Evolutionary conservation across 305 asterid genomes (phyloP).

Genomic region (Fraxinus floribunda): DNA sequence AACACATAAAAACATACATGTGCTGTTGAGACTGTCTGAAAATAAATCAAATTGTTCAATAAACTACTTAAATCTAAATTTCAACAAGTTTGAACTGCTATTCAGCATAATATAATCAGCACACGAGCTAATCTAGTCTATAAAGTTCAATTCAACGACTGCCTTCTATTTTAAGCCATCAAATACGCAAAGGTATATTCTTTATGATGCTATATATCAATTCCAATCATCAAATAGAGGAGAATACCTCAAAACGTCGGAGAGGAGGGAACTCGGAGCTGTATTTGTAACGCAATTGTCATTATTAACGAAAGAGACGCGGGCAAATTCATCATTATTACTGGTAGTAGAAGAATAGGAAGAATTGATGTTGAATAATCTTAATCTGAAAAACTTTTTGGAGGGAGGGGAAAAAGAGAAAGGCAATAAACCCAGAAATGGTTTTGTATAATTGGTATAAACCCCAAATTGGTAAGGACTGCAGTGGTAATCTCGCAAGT

Average conservation of each 20-base stretch:
- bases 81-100: neutral
- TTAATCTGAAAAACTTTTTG: slow-evolving; percentile 28
- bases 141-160: neutral
- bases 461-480: slow-evolving; percentile 43
- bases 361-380: slow-evolving; percentile 23
- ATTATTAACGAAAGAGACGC: slow-evolving; percentile 19
- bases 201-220: neutral
- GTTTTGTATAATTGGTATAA: slow-evolving; percentile 19
- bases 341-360: slow-evolving; percentile 27
- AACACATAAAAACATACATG: slow-evolving; percentile 3
- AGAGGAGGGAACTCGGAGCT: slow-evolving; percentile 22
- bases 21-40: neutral
- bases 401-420: slow-evolving; percentile 15
- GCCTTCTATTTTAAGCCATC: neutral
- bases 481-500: slow-evolving; percentile 35
- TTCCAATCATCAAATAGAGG: neutral
- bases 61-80: neutral
- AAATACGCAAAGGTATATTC: neutral
- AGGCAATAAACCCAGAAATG: slow-evolving; percentile 21
- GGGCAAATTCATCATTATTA: slow-evolving; percentile 29
- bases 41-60: neutral
- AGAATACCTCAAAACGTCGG: slow-evolving; percentile 34
- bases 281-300: slow-evolving; percentile 12
- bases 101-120: neutral
- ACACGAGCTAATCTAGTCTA: neutral